Evolutionary conservation across 2,329 filamentous ascomycete species (phyloP).

Genomic region (Westerdykella aurantiaca): DNA sequence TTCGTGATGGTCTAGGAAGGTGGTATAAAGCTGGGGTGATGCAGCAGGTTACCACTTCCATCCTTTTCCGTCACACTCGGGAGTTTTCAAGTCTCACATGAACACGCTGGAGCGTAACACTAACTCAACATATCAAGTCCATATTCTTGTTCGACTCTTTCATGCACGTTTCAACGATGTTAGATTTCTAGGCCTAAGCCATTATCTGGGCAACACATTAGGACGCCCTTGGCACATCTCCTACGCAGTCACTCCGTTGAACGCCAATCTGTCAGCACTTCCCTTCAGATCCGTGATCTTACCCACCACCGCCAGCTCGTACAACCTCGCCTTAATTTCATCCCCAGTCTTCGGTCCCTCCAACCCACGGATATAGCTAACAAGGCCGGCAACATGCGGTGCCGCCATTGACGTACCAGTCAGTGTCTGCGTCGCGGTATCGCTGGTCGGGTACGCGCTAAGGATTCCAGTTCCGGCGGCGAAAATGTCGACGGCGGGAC

Average conservation of each 20-base stretch:
- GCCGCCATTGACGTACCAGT: conserved; percentile 61
- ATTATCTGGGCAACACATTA: no score
- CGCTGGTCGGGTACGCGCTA: conserved; percentile 44
- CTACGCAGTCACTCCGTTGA: conserved; percentile 15
- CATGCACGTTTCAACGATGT: no score
- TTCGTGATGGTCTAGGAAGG: no score
- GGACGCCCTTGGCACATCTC: background rate
- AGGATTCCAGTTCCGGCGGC: conserved; percentile 36
- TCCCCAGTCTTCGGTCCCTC: conserved; percentile 29
- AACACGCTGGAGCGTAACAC: no score
- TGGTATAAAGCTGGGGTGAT: no score
- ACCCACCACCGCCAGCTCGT: conserved; percentile 15
- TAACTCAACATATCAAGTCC: no score
- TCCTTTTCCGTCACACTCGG: no score
- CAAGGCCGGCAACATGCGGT: conserved; percentile 62
- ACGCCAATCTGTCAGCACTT: conserved; percentile 22
- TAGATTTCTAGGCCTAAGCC: no score
- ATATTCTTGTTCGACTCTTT: no score
- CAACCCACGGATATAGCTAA: conserved; percentile 60
- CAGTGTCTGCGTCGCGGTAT: conserved; percentile 40
- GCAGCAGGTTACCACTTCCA: no score
- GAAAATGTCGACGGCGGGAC: conserved; percentile 35
- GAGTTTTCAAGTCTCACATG: no score
- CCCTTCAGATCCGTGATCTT: conserved; percentile 18
- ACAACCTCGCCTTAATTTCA: conserved; percentile 15